These are phyloP conservation scores for Epichloe hybrida DNA, from an alignment of 2,329 filamentous ascomycete genomes.

Conservation along the genomic window DNA sequence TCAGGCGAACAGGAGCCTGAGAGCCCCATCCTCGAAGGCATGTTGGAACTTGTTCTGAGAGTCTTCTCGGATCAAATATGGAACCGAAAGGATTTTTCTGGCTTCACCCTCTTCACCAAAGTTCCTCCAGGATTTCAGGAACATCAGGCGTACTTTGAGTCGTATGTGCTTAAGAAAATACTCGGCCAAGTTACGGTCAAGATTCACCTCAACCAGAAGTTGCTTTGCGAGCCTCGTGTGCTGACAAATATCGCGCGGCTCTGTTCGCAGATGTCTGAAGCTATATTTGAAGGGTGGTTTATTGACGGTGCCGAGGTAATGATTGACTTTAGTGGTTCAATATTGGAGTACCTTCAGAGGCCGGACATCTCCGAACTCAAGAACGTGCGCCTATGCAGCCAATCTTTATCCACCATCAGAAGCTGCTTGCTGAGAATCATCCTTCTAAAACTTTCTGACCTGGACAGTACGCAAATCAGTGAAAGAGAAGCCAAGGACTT, in stretches of 20 bases:
- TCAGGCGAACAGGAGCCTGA: slow-evolving; percentile 35
- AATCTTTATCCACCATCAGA: slow-evolving; percentile 65
- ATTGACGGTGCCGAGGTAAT: slow-evolving; percentile 72
- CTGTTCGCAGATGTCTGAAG: slow-evolving; percentile 68
- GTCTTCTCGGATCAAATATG: slow-evolving; percentile 82
- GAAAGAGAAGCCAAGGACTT: slow-evolving; percentile 55
- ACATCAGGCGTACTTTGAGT: slow-evolving; percentile 90
- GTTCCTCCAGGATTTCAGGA: slow-evolving; percentile 87
- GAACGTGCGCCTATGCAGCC: slow-evolving; percentile 79
- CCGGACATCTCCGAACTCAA: slow-evolving; percentile 72
- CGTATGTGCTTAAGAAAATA: slow-evolving; percentile 67
- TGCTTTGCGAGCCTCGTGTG: slow-evolving; percentile 67
- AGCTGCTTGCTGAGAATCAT: slow-evolving; percentile 66
- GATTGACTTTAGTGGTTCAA: slow-evolving; percentile 71
- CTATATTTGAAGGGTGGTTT: slow-evolving; percentile 94
- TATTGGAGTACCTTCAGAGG: slow-evolving; percentile 80
- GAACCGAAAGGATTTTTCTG: slow-evolving; percentile 76
- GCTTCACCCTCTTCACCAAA: slow-evolving; percentile 73
- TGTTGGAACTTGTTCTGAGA: slow-evolving; percentile 63
- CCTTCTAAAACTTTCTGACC: slow-evolving; percentile 69
- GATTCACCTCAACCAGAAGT: slow-evolving; percentile 57
- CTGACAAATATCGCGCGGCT: slow-evolving; percentile 80
- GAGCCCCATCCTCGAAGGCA: slow-evolving; percentile 58
- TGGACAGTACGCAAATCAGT: slow-evolving; percentile 50
- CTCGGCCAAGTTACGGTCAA: slow-evolving; percentile 57